These are phyloP conservation scores for Hypoxylon sp. DNA, from an alignment of 2,329 filamentous ascomycete genomes.

Conservation along the genomic window DNA sequence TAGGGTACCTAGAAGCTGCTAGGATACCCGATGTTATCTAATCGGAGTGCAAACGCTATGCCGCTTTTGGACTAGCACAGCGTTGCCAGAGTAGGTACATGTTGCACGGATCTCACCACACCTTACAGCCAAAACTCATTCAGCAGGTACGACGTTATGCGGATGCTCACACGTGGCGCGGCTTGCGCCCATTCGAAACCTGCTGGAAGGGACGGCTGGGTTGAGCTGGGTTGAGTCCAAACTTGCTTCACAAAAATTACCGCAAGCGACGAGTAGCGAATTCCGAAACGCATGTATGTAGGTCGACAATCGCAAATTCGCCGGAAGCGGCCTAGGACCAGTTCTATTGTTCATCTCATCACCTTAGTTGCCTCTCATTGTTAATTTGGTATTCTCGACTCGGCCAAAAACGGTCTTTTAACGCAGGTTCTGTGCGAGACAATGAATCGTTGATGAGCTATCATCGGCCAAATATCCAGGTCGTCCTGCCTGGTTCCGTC, in stretches of 20 bases:
- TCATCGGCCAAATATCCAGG: slow-evolving; percentile 4
- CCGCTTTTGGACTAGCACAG: slow-evolving; percentile 18
- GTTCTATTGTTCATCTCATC: slow-evolving; percentile 7
- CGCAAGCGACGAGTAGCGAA: slow-evolving; percentile 14
- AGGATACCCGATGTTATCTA: neutral
- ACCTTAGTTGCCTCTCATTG: slow-evolving; percentile 14
- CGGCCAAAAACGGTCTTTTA: slow-evolving; percentile 14
- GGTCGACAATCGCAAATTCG: slow-evolving; percentile 1
- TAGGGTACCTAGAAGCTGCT: neutral
- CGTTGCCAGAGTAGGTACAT: slow-evolving; percentile 10
- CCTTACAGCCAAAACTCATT: slow-evolving; percentile 20
- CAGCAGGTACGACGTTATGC: slow-evolving; percentile 31
- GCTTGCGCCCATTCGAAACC: slow-evolving; percentile 19
- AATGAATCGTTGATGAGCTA: slow-evolving; percentile 18
- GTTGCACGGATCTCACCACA: slow-evolving; percentile 22
- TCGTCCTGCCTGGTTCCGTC: slow-evolving; percentile 26
- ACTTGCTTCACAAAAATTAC: slow-evolving; percentile 11
- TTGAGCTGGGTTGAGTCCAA: neutral
- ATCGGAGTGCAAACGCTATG: neutral
- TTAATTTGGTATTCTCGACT: slow-evolving; percentile 1
- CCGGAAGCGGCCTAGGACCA: slow-evolving; percentile 31
- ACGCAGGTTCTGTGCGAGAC: slow-evolving; percentile 2
- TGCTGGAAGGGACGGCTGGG: neutral
- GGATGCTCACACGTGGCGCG: slow-evolving; percentile 28
- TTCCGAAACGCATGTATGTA: neutral